Evolutionary conservation across 2,329 filamentous ascomycete genomes (phyloP).

Genomic region (Didymellaceae sp.): DNA sequence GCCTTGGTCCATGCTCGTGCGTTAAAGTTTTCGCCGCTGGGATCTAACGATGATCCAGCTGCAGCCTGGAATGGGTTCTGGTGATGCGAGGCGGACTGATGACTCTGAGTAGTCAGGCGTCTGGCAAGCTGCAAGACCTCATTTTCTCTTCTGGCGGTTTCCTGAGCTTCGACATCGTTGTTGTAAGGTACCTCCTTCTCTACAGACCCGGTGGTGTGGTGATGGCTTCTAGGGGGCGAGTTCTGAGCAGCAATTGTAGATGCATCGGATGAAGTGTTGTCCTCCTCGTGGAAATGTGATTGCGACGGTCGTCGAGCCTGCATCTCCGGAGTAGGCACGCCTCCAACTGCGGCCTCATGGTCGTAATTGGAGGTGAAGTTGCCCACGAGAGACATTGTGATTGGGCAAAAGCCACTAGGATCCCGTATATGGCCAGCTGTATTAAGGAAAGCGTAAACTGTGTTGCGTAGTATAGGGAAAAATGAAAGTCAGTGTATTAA

Average conservation of each 20-base stretch:
- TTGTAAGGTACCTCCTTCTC: constrained; percentile 30
- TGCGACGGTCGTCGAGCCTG: constrained; percentile 30
- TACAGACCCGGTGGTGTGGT: constrained; percentile 13
- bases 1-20: constrained; percentile 58
- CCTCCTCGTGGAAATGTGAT: constrained; percentile 20
- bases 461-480: background rate
- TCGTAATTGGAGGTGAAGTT: constrained; percentile 54
- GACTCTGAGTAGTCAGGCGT: constrained; percentile 50
- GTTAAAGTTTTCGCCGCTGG: constrained; percentile 55
- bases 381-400: constrained; percentile 52
- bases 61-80: constrained; percentile 49
- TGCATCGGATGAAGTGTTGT: constrained; percentile 38
- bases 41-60: constrained; percentile 54
- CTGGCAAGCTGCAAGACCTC: constrained; percentile 52
- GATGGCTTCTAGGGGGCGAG: constrained; percentile 30
- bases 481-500: constrained; percentile 23
- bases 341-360: constrained; percentile 45
- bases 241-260: constrained; percentile 42
- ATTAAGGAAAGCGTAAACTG: background rate
- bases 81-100: constrained; percentile 44
- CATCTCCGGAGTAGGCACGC: constrained; percentile 43
- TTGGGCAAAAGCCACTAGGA: constrained; percentile 19
- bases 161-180: constrained; percentile 28
- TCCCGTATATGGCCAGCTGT: constrained; percentile 12
- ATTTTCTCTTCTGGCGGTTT: constrained; percentile 39